Evolutionary conservation across 768 basidiomycete species (phyloP).

Genomic region (Phylloporus sp.): DNA sequence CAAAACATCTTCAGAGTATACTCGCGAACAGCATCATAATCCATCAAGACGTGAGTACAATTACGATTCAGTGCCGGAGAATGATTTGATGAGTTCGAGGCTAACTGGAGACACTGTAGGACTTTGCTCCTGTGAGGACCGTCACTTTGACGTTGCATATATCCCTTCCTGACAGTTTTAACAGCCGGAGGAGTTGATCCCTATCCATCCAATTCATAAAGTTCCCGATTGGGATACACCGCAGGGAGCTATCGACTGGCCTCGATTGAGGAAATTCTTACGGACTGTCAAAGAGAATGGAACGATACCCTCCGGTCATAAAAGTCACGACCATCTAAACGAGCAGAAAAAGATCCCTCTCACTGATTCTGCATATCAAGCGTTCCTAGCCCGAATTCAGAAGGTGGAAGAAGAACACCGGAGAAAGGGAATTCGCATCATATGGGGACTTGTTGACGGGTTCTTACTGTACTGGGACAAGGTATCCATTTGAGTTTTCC

Average conservation of each 20-base stretch:
- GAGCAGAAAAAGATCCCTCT: constrained; percentile 74
- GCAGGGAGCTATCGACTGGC: constrained; percentile 84
- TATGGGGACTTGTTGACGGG: constrained; percentile 88
- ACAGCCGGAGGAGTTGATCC: constrained; percentile 30
- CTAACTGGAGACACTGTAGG: constrained; percentile 40
- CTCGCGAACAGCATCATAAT: constrained; percentile 80
- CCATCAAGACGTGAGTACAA: constrained; percentile 79
- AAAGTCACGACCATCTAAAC: constrained; percentile 90
- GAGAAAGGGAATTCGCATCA: constrained; percentile 45
- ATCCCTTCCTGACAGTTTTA: not conserved
- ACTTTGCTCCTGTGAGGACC: constrained; percentile 83
- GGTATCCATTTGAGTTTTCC: constrained; percentile 35
- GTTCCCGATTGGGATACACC: constrained; percentile 96
- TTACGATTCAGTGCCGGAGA: too few relatives aligned
- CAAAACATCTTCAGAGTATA: constrained; percentile 76
- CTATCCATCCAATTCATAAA: constrained; percentile 63
- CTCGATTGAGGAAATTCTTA: constrained; percentile 63
- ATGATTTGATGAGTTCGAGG: not conserved
- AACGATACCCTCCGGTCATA: constrained; percentile 63
- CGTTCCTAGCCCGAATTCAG: constrained; percentile 56
- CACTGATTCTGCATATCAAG: constrained; percentile 37
- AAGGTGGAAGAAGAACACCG: constrained; percentile 39
- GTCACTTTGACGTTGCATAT: not conserved
- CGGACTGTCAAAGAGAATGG: constrained; percentile 62
- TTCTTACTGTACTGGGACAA: constrained; percentile 91